Evolutionary conservation across 2,329 filamentous ascomycete species (phyloP).

Genomic region (Xenoacremonium recifei): DNA sequence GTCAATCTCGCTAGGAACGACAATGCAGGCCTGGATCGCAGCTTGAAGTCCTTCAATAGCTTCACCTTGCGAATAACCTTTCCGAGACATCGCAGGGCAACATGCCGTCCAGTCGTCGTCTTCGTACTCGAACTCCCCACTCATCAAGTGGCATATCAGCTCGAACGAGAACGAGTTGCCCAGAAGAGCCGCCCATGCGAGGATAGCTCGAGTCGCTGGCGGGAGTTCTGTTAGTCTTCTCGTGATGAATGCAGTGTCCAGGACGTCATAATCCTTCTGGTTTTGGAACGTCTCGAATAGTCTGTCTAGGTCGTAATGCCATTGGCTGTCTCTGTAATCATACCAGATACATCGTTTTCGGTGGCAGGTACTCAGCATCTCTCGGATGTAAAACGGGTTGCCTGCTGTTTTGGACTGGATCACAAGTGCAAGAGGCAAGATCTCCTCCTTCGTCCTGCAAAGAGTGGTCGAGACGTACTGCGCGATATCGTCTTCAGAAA

Average conservation of each 20-base stretch:
- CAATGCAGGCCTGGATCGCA: conserved; percentile 75
- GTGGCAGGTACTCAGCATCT: conserved; percentile 86
- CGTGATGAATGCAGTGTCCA: conserved; percentile 80
- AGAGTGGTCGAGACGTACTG: conserved; percentile 82
- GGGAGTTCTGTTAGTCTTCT: conserved; percentile 76
- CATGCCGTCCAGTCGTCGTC: conserved; percentile 44
- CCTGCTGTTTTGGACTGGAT: conserved; percentile 86
- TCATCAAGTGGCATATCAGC: conserved; percentile 73
- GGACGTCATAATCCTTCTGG: conserved; percentile 73
- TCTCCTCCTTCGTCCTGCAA: conserved; percentile 68
- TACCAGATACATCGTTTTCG: conserved; percentile 89
- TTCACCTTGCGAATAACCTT: conserved; percentile 60
- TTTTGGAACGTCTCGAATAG: conserved; percentile 83
- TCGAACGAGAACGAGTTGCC: conserved; percentile 83
- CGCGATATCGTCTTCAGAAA: conserved; percentile 76
- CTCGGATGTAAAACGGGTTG: conserved; percentile 87
- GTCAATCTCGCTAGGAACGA: conserved; percentile 79
- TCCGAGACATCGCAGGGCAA: conserved; percentile 18
- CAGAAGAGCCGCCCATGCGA: conserved; percentile 83
- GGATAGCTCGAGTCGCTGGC: conserved; percentile 68
- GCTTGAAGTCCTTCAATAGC: conserved; percentile 77
- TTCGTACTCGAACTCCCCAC: conserved; percentile 65
- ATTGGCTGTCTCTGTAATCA: conserved; percentile 77
- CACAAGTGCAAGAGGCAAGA: conserved; percentile 76
- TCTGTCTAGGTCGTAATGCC: conserved; percentile 82